Evolutionary conservation across 2,329 filamentous ascomycete genomes (phyloP), one percentile per base, ranked within the genome.

Genomic region (Fusarium fracticaudum): DNA sequence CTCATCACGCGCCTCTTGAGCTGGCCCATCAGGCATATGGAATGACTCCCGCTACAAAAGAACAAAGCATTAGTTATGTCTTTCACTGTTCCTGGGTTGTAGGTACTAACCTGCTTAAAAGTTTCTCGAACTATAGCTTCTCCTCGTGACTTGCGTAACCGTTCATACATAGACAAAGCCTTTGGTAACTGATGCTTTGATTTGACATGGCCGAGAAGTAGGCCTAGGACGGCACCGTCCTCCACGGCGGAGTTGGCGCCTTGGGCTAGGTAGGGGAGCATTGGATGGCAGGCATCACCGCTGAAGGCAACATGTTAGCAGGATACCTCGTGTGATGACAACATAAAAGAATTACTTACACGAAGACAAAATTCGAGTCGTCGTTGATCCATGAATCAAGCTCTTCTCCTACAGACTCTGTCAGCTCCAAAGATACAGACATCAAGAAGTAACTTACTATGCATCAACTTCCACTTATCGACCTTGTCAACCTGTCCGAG

Each of bases 231-330:
- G 0, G 91, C 90, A 0, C 91, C 91, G 60, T 94, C 92, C 77
- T 94, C 91, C 3, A 94, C 84, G 1, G 89, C 88, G 1, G 87
- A 91, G 77, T 92, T 92, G 20, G 91, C 91, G 1, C 92, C 91
- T 79, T 91, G 92, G 1, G 89, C 91, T 35, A 90, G 84, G 72
- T 90, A 89, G 7, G 89, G 90, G 5, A 92, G 81, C 89, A 91
- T 91, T 0, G 90, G 88, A 77, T 92, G 91, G 68, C 90, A 92
- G 2, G 88, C 84, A 72, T 92, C 91, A 10, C 91, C 91, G 4
- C 83, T 84, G n/a, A 22, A 33, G 5, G 20, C 11, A 11, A 22
- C 13, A 1, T 44, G 20, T 37, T 5, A 45, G 37, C 6, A 31
- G 7, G 1, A 6, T 8, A 1, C 6, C 7, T 8, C 3, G 6